Evolutionary conservation across 768 basidiomycete species (phyloP).

Genomic region (Kwoniella dejecticola): DNA sequence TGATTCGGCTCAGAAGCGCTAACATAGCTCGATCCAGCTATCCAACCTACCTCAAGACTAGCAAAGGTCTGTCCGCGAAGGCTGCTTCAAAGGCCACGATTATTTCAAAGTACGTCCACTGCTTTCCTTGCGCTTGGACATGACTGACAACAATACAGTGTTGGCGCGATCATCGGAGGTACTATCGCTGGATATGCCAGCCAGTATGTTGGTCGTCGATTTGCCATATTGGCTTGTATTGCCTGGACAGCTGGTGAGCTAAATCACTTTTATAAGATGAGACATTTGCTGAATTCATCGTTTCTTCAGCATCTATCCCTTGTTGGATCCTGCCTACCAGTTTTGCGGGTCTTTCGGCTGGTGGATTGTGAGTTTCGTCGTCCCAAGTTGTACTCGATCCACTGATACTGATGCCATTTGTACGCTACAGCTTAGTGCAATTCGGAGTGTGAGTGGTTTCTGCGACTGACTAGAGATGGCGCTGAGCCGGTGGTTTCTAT

Average conservation of each 20-base stretch:
- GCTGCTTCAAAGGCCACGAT: conserved; percentile 75
- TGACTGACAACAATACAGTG: too few relatives aligned
- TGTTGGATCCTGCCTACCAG: conserved; percentile 77
- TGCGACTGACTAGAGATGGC: too few relatives aligned
- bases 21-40: conserved; percentile 55
- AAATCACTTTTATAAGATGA: background rate
- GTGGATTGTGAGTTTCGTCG: conserved; percentile 67
- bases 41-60: conserved; percentile 69
- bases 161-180: too few relatives aligned
- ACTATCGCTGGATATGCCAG: conserved; percentile 70
- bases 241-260: conserved; percentile 16
- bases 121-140: too few relatives aligned
- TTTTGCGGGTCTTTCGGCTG: conserved; percentile 72
- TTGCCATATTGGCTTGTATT: conserved; percentile 56
- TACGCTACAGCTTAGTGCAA: too few relatives aligned
- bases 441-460: too few relatives aligned
- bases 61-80: conserved; percentile 66
- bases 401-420: too few relatives aligned
- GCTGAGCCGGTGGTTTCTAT: too few relatives aligned
- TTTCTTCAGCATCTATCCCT: conserved; percentile 56
- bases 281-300: too few relatives aligned
- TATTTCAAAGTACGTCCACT: conserved; percentile 60
- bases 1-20: background rate
- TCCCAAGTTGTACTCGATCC: too few relatives aligned
- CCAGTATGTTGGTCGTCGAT: conserved; percentile 78